phyloP scores from a whole-genome alignment of 1,284 basidiomycete species.

The Malassezia sympodialis region DNA sequence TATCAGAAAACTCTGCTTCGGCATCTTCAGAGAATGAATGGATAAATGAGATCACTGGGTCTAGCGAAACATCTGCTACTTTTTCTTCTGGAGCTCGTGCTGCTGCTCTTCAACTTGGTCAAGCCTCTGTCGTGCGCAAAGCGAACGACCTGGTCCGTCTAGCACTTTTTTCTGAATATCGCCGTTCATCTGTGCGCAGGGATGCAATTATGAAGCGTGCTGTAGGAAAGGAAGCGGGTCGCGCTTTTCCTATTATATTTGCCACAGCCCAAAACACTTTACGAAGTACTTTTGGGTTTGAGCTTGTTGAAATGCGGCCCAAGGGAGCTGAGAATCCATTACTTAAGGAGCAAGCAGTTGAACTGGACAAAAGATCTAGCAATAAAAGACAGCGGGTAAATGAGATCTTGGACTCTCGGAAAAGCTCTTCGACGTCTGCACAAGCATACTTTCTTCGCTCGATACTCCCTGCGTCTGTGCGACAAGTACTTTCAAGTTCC shows the following conservation, averaged over 20 bases:
- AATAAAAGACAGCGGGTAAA: slow-evolving; percentile 10
- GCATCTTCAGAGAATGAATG: background rate
- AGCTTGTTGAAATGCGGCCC: slow-evolving; percentile 25
- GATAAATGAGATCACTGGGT: background rate
- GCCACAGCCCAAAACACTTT: slow-evolving; percentile 18
- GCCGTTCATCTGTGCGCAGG: slow-evolving; percentile 14
- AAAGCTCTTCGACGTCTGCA: background rate
- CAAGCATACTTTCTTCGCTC: slow-evolving; percentile 19
- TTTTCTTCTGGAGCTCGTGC: background rate
- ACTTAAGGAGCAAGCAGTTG: slow-evolving; percentile 1
- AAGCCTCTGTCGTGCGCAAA: slow-evolving; percentile 1
- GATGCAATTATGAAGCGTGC: slow-evolving; percentile 21
- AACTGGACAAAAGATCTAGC: background rate
- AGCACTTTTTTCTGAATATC: slow-evolving; percentile 25
- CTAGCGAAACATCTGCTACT: background rate
- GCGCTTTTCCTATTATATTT: slow-evolving; percentile 24
- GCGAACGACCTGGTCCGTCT: slow-evolving; percentile 22
- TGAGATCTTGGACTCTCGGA: background rate
- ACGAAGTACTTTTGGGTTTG: slow-evolving; percentile 22
- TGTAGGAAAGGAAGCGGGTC: slow-evolving; percentile 18
- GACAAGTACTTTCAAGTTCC: background rate
- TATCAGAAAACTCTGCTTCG: background rate
- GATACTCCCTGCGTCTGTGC: slow-evolving; percentile 14
- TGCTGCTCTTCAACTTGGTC: background rate
- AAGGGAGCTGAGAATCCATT: slow-evolving; percentile 21